Conservation (phyloP, 257 asterid genomes). For the Solanum sitiens region DNA sequence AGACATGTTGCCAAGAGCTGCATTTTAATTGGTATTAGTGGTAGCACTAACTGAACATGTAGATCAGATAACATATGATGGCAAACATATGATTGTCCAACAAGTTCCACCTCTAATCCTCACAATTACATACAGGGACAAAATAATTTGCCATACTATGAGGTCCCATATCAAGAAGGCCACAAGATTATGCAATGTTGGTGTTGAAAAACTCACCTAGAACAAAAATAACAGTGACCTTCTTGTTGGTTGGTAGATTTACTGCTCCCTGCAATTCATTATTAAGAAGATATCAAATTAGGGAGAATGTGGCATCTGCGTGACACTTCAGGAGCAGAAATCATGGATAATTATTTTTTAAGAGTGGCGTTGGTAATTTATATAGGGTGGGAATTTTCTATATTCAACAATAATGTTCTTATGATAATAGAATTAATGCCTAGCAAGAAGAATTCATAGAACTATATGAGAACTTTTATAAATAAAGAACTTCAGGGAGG, state of each 20-base stretch:
- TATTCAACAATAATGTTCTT: not conserved
- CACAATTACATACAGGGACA: not conserved
- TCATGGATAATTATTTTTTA: not conserved
- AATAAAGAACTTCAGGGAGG: not conserved
- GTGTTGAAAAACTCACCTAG: conserved; percentile 6
- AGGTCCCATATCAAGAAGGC: not conserved
- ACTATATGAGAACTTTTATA: not conserved
- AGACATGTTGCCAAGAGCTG: not conserved
- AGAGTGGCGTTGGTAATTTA: not conserved
- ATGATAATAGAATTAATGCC: not conserved
- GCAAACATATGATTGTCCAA: not conserved
- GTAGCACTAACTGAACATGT: not conserved
- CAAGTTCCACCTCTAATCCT: not conserved
- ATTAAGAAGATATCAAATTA: not conserved
- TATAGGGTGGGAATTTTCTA: not conserved
- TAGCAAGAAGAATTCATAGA: not conserved
- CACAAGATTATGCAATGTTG: not conserved
- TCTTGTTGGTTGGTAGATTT: not conserved
- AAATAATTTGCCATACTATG: not conserved
- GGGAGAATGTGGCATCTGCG: not conserved
- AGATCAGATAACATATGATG: not conserved
- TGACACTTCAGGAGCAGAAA: not conserved
- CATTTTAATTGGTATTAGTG: not conserved
- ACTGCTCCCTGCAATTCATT: conserved; percentile 9
- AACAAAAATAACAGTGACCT: conserved; percentile 13